These are phyloP conservation scores for Cajanus cajan DNA, from an alignment of 306 rosid genomes.

Conservation along the genomic window DNA sequence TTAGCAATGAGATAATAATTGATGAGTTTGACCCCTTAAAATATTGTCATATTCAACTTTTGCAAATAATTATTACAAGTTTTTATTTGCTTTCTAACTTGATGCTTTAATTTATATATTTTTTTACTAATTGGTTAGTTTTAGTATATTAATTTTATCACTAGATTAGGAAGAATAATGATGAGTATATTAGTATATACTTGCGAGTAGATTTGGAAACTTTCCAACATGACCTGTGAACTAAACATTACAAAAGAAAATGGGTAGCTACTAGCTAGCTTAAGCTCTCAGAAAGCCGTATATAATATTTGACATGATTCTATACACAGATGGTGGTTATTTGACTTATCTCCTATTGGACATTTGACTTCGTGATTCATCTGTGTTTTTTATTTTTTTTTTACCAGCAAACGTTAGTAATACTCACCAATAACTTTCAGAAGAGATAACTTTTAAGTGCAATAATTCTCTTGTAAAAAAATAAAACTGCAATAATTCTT, in stretches of 20 bases:
- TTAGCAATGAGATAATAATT: too few relatives aligned
- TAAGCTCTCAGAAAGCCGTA: background rate
- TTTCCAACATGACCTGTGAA: background rate
- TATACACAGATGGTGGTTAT: background rate
- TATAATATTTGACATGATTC: background rate
- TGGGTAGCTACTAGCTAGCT: background rate
- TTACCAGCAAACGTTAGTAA: too few relatives aligned
- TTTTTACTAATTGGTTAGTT: too few relatives aligned
- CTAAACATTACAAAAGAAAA: background rate
- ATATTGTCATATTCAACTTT: too few relatives aligned
- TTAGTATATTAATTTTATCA: background rate
- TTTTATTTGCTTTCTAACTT: too few relatives aligned
- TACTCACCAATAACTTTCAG: background rate
- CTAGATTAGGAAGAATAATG: background rate
- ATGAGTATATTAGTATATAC: too few relatives aligned
- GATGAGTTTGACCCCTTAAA: too few relatives aligned
- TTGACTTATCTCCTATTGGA: background rate
- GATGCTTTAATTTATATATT: too few relatives aligned
- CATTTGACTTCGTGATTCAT: background rate
- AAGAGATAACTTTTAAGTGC: background rate
- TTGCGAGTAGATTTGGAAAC: background rate
- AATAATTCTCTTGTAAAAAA: too few relatives aligned
- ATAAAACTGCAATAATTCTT: too few relatives aligned
- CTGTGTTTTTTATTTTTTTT: too few relatives aligned
- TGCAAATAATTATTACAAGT: too few relatives aligned